These are phyloP conservation scores for Eucalyptus marginata DNA, from an alignment of 345 rosid species.

Conservation along the genomic window DNA sequence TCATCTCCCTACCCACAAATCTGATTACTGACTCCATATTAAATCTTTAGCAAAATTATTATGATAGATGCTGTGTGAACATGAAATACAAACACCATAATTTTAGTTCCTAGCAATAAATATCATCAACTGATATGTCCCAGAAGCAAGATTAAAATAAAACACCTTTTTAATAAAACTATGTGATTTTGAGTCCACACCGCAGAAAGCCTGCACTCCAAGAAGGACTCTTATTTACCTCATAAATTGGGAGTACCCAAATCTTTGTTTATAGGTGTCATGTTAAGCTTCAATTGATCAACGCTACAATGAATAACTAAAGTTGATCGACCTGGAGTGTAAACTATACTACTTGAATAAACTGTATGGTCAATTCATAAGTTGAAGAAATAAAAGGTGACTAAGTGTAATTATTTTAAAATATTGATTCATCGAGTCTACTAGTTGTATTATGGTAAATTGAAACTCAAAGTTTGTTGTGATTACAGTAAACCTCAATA, in stretches of 20 bases:
- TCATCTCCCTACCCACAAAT: not conserved
- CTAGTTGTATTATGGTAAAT: not conserved
- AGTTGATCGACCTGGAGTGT: not conserved
- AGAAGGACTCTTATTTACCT: not conserved
- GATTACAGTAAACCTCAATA: not conserved
- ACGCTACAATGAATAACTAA: not conserved
- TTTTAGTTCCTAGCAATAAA: not conserved
- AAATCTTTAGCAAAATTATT: not conserved
- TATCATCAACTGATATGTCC: not conserved
- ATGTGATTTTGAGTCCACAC: not conserved
- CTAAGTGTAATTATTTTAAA: not conserved
- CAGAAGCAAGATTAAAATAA: not conserved
- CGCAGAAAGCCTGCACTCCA: not conserved
- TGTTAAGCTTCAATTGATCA: not conserved
- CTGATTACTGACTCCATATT: not conserved
- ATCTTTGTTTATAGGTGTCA: not conserved
- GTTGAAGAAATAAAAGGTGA: not conserved
- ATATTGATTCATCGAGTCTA: not conserved
- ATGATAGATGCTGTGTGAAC: not conserved
- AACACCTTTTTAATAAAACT: not conserved
- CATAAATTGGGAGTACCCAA: not conserved
- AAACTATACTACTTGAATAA: not conserved
- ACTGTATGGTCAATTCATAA: not conserved
- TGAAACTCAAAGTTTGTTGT: not conserved
- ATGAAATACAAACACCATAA: not conserved